Evolutionary conservation across 805 yeast genomes (phyloP).

Genomic region (Pachysolen tannophilus): DNA sequence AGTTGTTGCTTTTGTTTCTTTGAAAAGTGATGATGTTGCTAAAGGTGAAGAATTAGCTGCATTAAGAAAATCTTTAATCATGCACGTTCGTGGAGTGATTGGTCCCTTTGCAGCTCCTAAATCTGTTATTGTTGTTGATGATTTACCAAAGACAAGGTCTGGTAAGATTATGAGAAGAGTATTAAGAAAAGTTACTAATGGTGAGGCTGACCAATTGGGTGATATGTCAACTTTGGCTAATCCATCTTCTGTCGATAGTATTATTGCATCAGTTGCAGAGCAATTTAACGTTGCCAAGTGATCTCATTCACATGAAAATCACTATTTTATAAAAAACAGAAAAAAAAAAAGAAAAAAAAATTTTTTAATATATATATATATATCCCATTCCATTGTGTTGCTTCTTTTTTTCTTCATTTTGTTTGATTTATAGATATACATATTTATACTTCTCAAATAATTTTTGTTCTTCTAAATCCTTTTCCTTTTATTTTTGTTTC

Average conservation of each 20-base stretch:
- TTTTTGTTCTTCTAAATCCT: no score
- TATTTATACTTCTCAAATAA: no score
- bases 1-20: slow-evolving; percentile 86
- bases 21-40: slow-evolving; percentile 46
- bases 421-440: no score
- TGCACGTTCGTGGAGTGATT: slow-evolving; percentile 86
- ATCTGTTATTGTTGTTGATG: slow-evolving; percentile 69
- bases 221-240: slow-evolving; percentile 86
- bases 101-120: slow-evolving; percentile 97
- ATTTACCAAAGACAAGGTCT: slow-evolving; percentile 96
- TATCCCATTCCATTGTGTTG: no score
- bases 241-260: slow-evolving; percentile 72
- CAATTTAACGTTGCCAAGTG: slow-evolving; percentile 26
- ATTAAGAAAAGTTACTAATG: slow-evolving; percentile 84
- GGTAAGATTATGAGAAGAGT: slow-evolving; percentile 99
- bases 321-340: no score
- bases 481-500: no score
- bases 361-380: no score
- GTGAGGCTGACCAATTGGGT: slow-evolving; percentile 90
- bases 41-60: slow-evolving; percentile 48
- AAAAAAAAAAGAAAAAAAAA: no score
- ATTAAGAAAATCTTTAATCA: slow-evolving; percentile 63
- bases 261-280: slow-evolving; percentile 59
- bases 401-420: no score
- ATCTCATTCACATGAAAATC: no score